Percentiles rank a stretch among this genome's conserved stretches.
Conservation (phyloP, 441 rosid genomes). For the Brassica balearica region DNA sequence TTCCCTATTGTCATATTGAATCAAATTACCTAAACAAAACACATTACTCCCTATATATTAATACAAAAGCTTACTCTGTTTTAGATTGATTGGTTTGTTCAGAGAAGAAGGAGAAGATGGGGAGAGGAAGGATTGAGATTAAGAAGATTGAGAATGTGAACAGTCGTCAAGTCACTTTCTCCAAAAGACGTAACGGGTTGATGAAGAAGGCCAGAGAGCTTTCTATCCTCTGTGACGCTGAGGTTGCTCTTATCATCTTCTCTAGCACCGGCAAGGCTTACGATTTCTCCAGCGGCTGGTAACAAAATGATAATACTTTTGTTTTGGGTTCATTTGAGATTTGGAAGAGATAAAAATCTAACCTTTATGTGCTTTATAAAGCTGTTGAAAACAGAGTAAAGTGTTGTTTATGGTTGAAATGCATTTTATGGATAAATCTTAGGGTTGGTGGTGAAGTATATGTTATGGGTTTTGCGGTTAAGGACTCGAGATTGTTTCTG, state of each 20-base stretch:
- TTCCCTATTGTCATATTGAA: slow-evolving; percentile 27
- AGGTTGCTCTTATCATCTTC: slow-evolving; percentile 91
- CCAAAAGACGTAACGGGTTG: slow-evolving; percentile 86
- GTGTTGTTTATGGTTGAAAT: background rate
- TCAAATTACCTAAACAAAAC: slow-evolving; percentile 33
- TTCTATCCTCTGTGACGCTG: slow-evolving; percentile 89
- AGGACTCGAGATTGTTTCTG: background rate
- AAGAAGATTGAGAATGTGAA: slow-evolving; percentile 92
- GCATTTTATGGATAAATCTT: background rate
- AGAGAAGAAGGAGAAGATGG: slow-evolving; percentile 50
- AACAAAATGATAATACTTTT: background rate
- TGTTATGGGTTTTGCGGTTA: slow-evolving; percentile 15
- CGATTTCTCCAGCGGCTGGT: slow-evolving; percentile 86
- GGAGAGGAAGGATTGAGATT: slow-evolving; percentile 93
- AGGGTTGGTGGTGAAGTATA: background rate
- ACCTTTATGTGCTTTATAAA: background rate
- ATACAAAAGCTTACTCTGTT: slow-evolving; percentile 21
- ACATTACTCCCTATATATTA: slow-evolving; percentile 2
- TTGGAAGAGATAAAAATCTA: background rate
- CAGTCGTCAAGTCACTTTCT: slow-evolving; percentile 98
- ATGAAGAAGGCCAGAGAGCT: slow-evolving; percentile 90
- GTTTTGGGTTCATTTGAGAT: background rate
- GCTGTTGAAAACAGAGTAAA: slow-evolving; percentile 35
- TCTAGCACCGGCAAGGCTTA: slow-evolving; percentile 89
- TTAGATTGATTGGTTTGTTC: slow-evolving; percentile 3